A percentile compares a stretch with the other conserved stretches of the same genome.
Evolutionary conservation across 106 monocot species (phyloP).

Genomic region (Allium sativum): DNA sequence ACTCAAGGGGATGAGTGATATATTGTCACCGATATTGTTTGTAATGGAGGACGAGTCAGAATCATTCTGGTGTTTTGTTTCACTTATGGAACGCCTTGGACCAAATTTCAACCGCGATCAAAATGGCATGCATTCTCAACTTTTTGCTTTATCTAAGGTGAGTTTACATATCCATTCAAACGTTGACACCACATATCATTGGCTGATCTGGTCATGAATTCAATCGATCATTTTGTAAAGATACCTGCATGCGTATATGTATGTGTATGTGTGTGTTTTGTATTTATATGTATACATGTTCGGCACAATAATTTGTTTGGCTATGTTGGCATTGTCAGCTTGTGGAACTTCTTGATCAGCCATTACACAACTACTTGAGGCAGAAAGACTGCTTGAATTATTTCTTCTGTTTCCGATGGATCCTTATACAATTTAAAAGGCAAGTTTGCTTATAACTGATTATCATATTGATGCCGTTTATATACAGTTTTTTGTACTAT

Average conservation of each 20-base stretch:
- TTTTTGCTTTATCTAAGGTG: conserved; percentile 70
- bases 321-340: conserved; percentile 31
- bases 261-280: background rate
- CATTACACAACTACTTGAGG: conserved; percentile 78
- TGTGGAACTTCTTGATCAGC: conserved; percentile 80
- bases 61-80: conserved; percentile 71
- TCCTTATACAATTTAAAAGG: conserved; percentile 99
- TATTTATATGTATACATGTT: background rate
- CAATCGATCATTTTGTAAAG: background rate
- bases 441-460: background rate
- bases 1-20: conserved; percentile 66
- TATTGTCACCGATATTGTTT: conserved; percentile 62
- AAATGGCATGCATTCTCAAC: conserved; percentile 69
- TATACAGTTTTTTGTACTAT: too few species aligned
- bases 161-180: background rate
- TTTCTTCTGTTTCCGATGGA: conserved; percentile 98
- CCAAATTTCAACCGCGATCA: conserved; percentile 77
- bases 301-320: background rate
- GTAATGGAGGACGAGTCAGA: conserved; percentile 64
- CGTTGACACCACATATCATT: too few species aligned
- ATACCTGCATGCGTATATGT: background rate
- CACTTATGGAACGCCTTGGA: conserved; percentile 61
- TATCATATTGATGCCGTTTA: background rate
- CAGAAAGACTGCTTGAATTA: conserved; percentile 95
- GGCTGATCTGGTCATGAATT: too few species aligned